These are phyloP conservation scores for Malus orientalis DNA, from an alignment of 306 rosid species.

Conservation along the genomic window DNA sequence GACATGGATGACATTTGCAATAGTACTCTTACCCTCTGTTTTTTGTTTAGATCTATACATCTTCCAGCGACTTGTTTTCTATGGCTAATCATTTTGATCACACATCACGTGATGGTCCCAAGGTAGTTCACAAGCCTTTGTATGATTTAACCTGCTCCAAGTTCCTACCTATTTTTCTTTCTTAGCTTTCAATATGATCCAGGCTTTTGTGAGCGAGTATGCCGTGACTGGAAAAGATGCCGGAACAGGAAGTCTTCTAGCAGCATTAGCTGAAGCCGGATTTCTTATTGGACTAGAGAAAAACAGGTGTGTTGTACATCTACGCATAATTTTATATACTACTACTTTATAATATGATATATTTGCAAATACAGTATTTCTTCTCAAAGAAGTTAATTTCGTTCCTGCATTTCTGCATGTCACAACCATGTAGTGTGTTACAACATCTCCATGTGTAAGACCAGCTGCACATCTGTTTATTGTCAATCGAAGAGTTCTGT, in stretches of 20 bases:
- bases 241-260: constrained; percentile 81
- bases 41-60: constrained; percentile 54
- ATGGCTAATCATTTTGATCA: constrained; percentile 43
- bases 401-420: background rate
- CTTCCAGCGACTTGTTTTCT: constrained; percentile 63
- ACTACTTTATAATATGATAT: background rate
- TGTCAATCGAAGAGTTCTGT: background rate
- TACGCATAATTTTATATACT: background rate
- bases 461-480: background rate
- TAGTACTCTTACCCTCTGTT: constrained; percentile 3
- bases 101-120: constrained; percentile 49
- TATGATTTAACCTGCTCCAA: background rate
- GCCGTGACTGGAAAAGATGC: constrained; percentile 75
- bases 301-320: constrained; percentile 52
- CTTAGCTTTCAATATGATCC: constrained; percentile 14
- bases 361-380: background rate
- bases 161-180: background rate
- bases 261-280: constrained; percentile 80
- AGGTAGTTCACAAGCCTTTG: constrained; percentile 25
- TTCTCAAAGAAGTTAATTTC: background rate
- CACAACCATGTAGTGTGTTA: background rate
- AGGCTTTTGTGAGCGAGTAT: constrained; percentile 97
- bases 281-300: constrained; percentile 83
- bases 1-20: background rate
- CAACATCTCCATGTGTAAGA: background rate